A percentile compares a stretch with the other conserved stretches of the same genome.
phyloP scores from a whole-genome alignment of 192 early-diverging fungal genomes.

The Coemansia sp. region DNA sequence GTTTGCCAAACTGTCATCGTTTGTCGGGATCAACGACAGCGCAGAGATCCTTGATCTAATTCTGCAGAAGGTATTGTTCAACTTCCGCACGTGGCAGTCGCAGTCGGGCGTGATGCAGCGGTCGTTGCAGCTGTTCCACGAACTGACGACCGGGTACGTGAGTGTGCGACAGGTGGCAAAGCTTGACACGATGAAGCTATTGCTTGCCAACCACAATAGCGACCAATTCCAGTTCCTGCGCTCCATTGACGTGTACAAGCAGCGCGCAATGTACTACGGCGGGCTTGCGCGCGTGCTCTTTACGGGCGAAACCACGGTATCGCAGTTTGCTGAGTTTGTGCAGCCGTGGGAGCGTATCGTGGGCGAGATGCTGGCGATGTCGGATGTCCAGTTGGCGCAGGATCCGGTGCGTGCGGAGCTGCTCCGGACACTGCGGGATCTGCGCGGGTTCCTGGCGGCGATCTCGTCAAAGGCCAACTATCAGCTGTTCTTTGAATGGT shows the following conservation, averaged over 20 bases:
- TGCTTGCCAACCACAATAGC: conserved; percentile 74
- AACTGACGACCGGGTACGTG: conserved; percentile 76
- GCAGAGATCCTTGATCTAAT: conserved; percentile 36
- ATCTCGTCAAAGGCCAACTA: conserved; percentile 63
- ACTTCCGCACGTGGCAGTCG: conserved; percentile 63
- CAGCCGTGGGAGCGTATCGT: conserved; percentile 64
- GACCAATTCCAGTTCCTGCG: conserved; percentile 73
- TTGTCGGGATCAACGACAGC: conserved; percentile 70
- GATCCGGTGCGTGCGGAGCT: conserved; percentile 49
- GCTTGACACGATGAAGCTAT: conserved; percentile 65
- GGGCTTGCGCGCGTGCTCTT: conserved; percentile 78
- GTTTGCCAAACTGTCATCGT: conserved; percentile 63
- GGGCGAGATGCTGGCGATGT: conserved; percentile 56
- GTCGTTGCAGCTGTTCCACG: conserved; percentile 74
- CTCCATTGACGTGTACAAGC: conserved; percentile 59
- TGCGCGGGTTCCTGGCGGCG: conserved; percentile 74
- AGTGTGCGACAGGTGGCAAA: conserved; percentile 76
- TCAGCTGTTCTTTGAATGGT: conserved; percentile 82
- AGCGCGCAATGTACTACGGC: conserved; percentile 73
- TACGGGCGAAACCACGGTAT: conserved; percentile 25
- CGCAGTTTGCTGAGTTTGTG: conserved; percentile 73
- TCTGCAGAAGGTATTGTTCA: conserved; percentile 56
- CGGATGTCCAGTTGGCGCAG: conserved; percentile 60
- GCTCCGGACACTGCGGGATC: conserved; percentile 68
- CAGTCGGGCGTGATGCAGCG: conserved; percentile 60